Evolutionary conservation across 2,329 filamentous ascomycete genomes (phyloP), one percentile per base, ranked within the genome.

Genomic region (Dothideomycetes sp.): DNA sequence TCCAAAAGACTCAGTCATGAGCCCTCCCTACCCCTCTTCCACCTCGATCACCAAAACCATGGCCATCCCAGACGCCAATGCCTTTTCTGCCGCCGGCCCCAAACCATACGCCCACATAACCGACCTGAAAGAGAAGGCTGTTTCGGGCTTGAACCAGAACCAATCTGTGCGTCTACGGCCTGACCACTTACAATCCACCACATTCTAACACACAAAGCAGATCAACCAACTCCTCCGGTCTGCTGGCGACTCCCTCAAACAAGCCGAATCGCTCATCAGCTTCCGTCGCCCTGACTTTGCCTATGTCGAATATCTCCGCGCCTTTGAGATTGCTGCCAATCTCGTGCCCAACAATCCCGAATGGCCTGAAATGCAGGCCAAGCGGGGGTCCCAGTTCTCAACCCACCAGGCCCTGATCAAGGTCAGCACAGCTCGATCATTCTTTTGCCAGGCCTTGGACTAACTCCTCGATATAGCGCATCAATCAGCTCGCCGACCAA

Each of bases 281-380:
- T 81, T 83, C 61, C 67, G 74, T 18, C 70, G 78, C 24, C 76
- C 79, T 4, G 86, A 91, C 55, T 61, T 78, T 25, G 88, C 88
- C 3, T 81, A 94, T 41, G 76, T 82, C 49, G 84, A 94, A 46
- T 96, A 89, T 55, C 73, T 96, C 44, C 76, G 81, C 47, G 84
- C 88, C 9, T 87, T 75, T 45, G 79, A 87, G 43, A 82, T 95
- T 41, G 74, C 83, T 11, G 71, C 87, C 36, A 79, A 89, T 42
- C 67, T 80, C 29, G 80, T 96, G 18, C 83, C 84, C 2, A 71
- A 70, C 24, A 86, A 94, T 57, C 76, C 74, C 43, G 84, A 89
- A 47, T 93, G 78, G 58, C 73, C 40, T 8, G 16, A 17, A 10
- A 13, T 42, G 6, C 30, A 15, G 11, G 33, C 25, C 25, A 31